phyloP scores from a whole-genome alignment of 148 eudicot species.

The Euryodendron excelsum region DNA sequence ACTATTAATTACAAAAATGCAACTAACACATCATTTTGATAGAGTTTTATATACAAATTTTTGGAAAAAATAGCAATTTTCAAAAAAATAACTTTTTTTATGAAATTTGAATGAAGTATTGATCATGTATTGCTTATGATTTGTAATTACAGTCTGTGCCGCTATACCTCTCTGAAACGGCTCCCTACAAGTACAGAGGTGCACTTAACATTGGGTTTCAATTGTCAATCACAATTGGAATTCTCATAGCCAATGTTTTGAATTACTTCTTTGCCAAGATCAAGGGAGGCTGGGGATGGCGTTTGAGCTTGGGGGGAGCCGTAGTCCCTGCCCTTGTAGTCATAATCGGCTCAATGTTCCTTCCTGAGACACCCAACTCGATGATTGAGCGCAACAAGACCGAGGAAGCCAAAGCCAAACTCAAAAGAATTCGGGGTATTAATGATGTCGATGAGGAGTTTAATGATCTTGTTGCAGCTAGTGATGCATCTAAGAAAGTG shows the following conservation, averaged over 20 bases:
- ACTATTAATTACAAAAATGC: no score
- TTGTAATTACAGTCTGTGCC: conserved; percentile 39
- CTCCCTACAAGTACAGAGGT: conserved; percentile 45
- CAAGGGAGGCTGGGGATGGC: conserved; percentile 41
- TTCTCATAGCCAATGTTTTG: conserved; percentile 28
- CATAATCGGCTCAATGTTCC: conserved; percentile 30
- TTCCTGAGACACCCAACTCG: conserved; percentile 52
- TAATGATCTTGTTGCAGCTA: conserved; percentile 30
- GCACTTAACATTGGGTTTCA: conserved; percentile 43
- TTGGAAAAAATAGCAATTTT: no score
- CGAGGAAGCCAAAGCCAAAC: conserved; percentile 22
- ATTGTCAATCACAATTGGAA: conserved; percentile 34
- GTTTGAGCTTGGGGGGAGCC: conserved; percentile 42
- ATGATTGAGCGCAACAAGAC: conserved; percentile 23
- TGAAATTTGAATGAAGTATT: no score
- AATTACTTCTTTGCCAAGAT: conserved; percentile 42
- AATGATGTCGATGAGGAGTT: conserved; percentile 34
- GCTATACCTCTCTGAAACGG: conserved; percentile 48
- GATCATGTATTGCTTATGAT: background rate
- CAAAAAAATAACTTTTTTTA: background rate
- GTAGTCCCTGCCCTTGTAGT: conserved; percentile 39
- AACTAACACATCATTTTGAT: no score
- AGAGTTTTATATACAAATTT: no score
- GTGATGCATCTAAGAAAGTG: conserved; percentile 22
- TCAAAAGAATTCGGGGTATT: conserved; percentile 29